phyloP scores from a whole-genome alignment of 192 early-diverging fungal species.

The Entomortierella beljakovae region DNA sequence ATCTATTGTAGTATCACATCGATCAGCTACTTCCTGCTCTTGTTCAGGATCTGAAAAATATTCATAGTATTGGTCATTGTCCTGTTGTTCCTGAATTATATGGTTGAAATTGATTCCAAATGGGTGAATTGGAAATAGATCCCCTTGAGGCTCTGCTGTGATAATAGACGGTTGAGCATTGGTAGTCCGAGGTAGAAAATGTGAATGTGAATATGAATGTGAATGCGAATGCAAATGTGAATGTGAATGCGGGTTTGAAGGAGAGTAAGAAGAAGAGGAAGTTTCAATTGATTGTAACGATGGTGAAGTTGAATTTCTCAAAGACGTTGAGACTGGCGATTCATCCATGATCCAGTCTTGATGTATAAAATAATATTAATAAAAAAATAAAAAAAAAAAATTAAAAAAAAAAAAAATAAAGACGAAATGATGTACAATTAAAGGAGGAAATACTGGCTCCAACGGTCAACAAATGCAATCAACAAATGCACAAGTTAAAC shows the following conservation, averaged over 20 bases:
- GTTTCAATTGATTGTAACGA: too few species aligned
- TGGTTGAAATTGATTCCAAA: slow-evolving; percentile 12
- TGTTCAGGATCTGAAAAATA: slow-evolving; percentile 26
- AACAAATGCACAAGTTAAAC: too few species aligned
- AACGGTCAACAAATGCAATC: too few species aligned
- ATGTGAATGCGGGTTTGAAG: too few species aligned
- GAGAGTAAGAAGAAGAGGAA: too few species aligned
- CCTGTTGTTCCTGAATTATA: slow-evolving; percentile 13
- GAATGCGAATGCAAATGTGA: too few species aligned
- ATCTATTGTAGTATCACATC: slow-evolving; percentile 17
- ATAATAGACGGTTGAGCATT: slow-evolving; percentile 10
- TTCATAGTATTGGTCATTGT: slow-evolving; percentile 18
- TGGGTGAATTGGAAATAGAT: slow-evolving; percentile 14
- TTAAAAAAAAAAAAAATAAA: not conserved
- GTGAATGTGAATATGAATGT: not conserved
- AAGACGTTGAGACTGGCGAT: not conserved
- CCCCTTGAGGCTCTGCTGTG: slow-evolving; percentile 18
- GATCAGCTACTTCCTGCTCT: slow-evolving; percentile 7
- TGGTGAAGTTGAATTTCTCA: not conserved
- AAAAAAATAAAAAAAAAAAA: too few species aligned
- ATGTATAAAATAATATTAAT: too few species aligned
- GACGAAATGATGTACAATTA: not conserved
- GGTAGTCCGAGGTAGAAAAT: not conserved
- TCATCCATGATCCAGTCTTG: not conserved
- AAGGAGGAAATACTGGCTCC: too few species aligned